A percentile compares a stretch with the other conserved stretches of the same genome.
Conservation (phyloP, 768 basidiomycete species). For the Steccherinum ochraceum region DNA sequence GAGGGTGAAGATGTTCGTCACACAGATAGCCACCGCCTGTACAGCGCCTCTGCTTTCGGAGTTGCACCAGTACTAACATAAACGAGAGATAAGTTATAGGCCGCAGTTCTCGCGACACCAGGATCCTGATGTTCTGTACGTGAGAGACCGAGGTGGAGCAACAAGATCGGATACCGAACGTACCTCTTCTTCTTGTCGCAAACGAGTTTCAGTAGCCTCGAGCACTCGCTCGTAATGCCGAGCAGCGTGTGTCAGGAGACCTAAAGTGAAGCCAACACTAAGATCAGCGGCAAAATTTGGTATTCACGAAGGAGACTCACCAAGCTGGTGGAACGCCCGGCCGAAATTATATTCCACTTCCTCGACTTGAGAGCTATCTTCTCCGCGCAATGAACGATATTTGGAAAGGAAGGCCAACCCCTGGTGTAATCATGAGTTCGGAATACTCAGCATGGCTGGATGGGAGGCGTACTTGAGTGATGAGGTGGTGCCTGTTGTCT, state of each 20-base stretch:
- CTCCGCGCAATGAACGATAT: constrained; percentile 63
- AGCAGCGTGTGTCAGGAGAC: constrained; percentile 74
- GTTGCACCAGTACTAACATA: constrained; percentile 75
- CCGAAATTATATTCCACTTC: constrained; percentile 96
- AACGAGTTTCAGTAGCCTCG: constrained; percentile 46
- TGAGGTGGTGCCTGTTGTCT: constrained; percentile 88
- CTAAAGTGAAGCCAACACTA: constrained; percentile 31
- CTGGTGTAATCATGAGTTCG: no score
- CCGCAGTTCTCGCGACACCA: constrained; percentile 67
- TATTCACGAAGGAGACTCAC: constrained; percentile 35
- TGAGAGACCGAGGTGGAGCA: constrained; percentile 1
- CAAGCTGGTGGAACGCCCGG: constrained; percentile 87
- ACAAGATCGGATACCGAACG: background rate
- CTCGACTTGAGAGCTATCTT: constrained; percentile 35
- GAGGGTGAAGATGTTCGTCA: no score
- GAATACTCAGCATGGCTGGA: no score
- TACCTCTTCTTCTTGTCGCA: constrained; percentile 25
- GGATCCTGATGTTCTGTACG: no score
- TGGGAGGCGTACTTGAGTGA: constrained; percentile 60
- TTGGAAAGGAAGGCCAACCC: constrained; percentile 79
- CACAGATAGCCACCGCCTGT: constrained; percentile 78
- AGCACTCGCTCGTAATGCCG: constrained; percentile 80
- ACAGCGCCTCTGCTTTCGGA: constrained; percentile 61
- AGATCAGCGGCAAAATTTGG: background rate
- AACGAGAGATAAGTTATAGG: constrained; percentile 82